Conservation (phyloP, 768 basidiomycete genomes). For the Trichaptum fuscoviolaceum region DNA sequence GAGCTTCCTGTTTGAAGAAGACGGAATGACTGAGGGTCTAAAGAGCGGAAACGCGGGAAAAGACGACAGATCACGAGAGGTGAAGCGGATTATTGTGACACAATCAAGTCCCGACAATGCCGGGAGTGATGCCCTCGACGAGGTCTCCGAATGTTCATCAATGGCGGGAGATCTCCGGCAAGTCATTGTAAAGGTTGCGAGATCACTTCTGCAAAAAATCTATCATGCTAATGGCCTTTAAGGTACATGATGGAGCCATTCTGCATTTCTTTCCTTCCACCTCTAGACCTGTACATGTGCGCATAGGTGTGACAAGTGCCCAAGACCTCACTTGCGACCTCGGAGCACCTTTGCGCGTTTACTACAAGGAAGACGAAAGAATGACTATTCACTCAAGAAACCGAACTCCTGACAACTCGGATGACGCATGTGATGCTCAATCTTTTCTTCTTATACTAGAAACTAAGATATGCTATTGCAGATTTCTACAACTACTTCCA, state of each 20-base stretch:
- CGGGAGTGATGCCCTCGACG: constrained; percentile 64
- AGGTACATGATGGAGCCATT: constrained; percentile 73
- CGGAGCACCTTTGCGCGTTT: constrained; percentile 69
- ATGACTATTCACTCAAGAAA: constrained; percentile 74
- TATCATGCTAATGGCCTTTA: background rate
- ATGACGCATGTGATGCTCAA: constrained; percentile 41
- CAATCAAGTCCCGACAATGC: constrained; percentile 59
- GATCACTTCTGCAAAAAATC: background rate
- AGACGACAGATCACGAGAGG: constrained; percentile 71
- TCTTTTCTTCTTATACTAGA: background rate
- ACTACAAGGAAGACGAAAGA: constrained; percentile 85
- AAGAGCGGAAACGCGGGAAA: constrained; percentile 37
- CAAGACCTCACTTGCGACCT: constrained; percentile 78
- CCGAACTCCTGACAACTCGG: constrained; percentile 27
- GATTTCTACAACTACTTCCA: constrained; percentile 95
- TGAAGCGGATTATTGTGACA: constrained; percentile 66
- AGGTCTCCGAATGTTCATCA: constrained; percentile 54
- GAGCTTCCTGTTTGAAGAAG: constrained; percentile 82
- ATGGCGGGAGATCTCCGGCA: constrained; percentile 71
- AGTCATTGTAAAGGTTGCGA: constrained; percentile 59
- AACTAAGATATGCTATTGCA: constrained; percentile 20
- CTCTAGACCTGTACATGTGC: constrained; percentile 48
- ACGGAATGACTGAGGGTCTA: constrained; percentile 49
- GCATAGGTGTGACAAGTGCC: constrained; percentile 69
- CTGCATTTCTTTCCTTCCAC: constrained; percentile 61